Evolutionary conservation across 352 stramenopile species (phyloP), one percentile per base, ranked within the genome.

Genomic region (Phytophthora gonapodyides): DNA sequence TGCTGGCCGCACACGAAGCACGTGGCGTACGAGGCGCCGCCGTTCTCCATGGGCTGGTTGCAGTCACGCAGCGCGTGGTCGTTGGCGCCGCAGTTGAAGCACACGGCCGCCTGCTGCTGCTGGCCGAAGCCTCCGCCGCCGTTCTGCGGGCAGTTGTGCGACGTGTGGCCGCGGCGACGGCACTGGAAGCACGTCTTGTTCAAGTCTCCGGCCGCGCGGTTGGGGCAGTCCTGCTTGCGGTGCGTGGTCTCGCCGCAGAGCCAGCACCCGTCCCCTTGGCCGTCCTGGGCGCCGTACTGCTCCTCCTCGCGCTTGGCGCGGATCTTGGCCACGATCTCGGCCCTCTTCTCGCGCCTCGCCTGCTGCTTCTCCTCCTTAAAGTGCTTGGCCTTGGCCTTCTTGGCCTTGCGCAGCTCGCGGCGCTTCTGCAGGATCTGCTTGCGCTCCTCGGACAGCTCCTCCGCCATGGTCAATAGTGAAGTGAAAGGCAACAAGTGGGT

Each of bases 1-100:
- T 82, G 88, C 57, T 91, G 75, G 50, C 85, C 74, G 69, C 89
- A 97, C 37, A 97, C 82, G 62, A 96, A 97, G 69, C 89, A 97
- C 52, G 81, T 91, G 17, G 87, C 87, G 65, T 80, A 94, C 16
- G 79, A 71, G 17, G 82, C 76, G 12, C 84, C 84, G 16, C 79
- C 78, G 55, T 87, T 86, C 16, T 88, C 71, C 41, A 72, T 79
- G 5, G 83, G 78, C 51, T 83, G 76, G 10, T 58, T 72, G 41
- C 89, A 97, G 67, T 93, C 80, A 17, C 82, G 75, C 34, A 96
- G 68, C 21, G 69, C 69, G 68, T 97, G 89, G 53, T 81, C 69
- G 24, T 51, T 57, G 3, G 75, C 80, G 34, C 89, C 89, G 47
- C 89, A 97, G 73, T 96, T 96, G 71, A 94, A 97, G 55, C 89